Base-by-base conservation (phyloP, 768 basidiomycete species). In the Leccinum pellstonianum region DNA sequence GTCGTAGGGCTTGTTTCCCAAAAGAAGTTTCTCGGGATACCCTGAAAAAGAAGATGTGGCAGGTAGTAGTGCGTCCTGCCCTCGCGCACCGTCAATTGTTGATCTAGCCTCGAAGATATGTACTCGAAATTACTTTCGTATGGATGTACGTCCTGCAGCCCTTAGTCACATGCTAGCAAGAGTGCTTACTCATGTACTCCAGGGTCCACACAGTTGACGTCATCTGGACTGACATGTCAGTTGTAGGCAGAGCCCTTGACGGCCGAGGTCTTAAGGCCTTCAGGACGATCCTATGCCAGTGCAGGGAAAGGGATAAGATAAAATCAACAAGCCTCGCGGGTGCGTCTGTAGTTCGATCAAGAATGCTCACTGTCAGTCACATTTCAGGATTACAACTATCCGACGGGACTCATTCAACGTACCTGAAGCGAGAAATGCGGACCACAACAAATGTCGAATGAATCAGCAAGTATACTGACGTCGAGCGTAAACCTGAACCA, bases 361-460 rank as follows among this genome's bases (percentile, higher is more conserved):
- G 17, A 12, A 46, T 8, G 3, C 37, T 49, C 33, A 1, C 27
- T 10, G 14, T 21, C 29, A 37, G 50, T 23, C 33, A 35, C 53
- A 43, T 43, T 17, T 43, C 11, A 50, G 27, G 9, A 17, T n/a
- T 11, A 10, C 17, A 50, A 14, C 17, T n/a, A 1, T 52, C 25
- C 5, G 54, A 46, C 38, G 37, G 6, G 17, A 33, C 21, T 12
- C 25, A 38, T 10, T 35, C 5, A 14, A 43, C 57, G 21, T 31
- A 52, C 53, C 41, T 38, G 29, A 17, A 3, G 29, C 52, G 52
- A 33, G 52, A 47, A 51, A 57, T 37, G 19, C 55, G 52, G 55
- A 49, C 38, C 38, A 47, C 31, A 2, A 17, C 19, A 3, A 11
- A 25, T 31, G 11, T 43, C 25, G 23, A 56, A 31, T 5, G 54